Conservation (phyloP, 306 rosid species). For the Corylus avellana region DNA sequence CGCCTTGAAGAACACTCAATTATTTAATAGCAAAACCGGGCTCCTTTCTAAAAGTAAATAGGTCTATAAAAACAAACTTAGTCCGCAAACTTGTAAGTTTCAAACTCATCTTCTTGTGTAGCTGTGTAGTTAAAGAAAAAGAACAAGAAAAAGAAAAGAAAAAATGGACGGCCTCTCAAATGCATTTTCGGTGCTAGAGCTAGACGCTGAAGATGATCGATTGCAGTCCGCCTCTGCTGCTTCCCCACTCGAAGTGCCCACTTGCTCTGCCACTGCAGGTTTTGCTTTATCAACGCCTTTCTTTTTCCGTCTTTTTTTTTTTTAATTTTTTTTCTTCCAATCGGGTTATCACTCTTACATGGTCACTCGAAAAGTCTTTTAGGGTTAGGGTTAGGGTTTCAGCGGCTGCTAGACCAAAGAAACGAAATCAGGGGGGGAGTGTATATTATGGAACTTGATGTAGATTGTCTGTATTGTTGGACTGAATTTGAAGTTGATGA, state of each 20-base stretch:
- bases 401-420: background rate
- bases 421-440: background rate
- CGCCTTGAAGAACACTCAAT: no score
- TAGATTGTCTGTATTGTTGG: no score
- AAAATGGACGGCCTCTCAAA: slow-evolving; percentile 56
- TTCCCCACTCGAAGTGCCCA: slow-evolving; percentile 18
- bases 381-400: slow-evolving; percentile 34
- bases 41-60: no score
- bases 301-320: background rate
- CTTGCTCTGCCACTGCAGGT: slow-evolving; percentile 19
- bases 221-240: slow-evolving; percentile 20
- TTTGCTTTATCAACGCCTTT: background rate
- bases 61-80: no score
- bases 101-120: no score
- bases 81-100: no score
- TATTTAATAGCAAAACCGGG: no score
- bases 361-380: background rate
- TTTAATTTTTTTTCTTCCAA: no score
- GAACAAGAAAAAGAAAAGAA: background rate
- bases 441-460: no score
- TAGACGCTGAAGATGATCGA: slow-evolving; percentile 62
- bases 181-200: slow-evolving; percentile 62
- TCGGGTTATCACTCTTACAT: background rate
- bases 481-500: no score
- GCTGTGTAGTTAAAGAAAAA: no score